Evolutionary conservation across 2,329 filamentous ascomycete species (phyloP).

Genomic region (Fusarium anthophilum): DNA sequence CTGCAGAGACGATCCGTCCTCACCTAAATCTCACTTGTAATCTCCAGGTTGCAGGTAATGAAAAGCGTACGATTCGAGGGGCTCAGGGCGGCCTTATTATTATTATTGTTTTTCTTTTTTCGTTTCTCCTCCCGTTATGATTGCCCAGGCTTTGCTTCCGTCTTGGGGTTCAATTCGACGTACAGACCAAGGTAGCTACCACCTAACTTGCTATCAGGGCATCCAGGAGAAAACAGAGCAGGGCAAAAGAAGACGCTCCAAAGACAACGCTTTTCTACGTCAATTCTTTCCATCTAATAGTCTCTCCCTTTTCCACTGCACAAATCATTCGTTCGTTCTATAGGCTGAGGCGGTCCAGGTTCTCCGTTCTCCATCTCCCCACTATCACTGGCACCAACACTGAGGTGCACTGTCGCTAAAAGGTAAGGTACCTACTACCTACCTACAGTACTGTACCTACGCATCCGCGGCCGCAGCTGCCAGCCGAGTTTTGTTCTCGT

Average conservation of each 20-base stretch:
- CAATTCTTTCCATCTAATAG: neutral
- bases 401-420: conserved; percentile 1
- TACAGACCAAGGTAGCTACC: neutral
- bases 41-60: conserved; percentile 39
- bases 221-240: conserved; percentile 15
- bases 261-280: conserved; percentile 20
- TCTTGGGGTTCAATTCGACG: conserved; percentile 7
- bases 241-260: neutral
- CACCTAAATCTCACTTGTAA: conserved; percentile 46
- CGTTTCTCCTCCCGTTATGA: conserved; percentile 8
- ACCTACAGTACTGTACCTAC: neutral
- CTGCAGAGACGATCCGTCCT: conserved; percentile 48
- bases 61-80: conserved; percentile 16
- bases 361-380: conserved; percentile 30
- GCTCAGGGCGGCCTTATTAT: neutral
- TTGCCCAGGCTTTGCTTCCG: conserved; percentile 11
- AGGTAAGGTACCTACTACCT: neutral
- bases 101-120: neutral
- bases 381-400: conserved; percentile 7
- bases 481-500: conserved; percentile 25
- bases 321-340: conserved; percentile 9
- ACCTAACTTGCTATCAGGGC: conserved; percentile 21
- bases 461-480: conserved; percentile 26
- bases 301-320: conserved; percentile 5
- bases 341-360: conserved; percentile 25